A percentile compares a stretch with the other conserved stretches of the same genome.
These are phyloP conservation scores for Scheffersomyces titani DNA, from an alignment of 1,139 yeast genomes.

Conservation along the genomic window DNA sequence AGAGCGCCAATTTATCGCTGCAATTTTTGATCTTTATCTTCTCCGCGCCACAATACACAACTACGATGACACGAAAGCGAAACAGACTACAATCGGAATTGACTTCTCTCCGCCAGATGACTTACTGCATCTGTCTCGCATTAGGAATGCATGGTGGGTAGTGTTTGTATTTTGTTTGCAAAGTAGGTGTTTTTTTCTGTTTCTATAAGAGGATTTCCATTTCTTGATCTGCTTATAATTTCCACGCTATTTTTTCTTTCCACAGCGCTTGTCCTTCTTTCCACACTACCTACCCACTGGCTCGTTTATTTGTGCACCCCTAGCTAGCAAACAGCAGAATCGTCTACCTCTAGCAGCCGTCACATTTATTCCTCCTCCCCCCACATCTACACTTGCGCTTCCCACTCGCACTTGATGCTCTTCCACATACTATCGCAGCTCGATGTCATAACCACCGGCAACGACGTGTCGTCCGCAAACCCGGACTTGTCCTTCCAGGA, in stretches of 20 bases:
- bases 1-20: neutral
- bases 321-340: neutral
- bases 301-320: neutral
- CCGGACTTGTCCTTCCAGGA: constrained; percentile 47
- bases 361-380: neutral
- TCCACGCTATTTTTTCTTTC: neutral
- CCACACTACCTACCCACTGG: neutral
- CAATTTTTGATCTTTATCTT: neutral
- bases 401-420: neutral
- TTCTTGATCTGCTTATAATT: neutral
- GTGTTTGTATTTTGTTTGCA: neutral
- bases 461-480: neutral
- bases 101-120: neutral
- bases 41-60: neutral
- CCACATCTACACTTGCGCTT: neutral
- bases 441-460: neutral
- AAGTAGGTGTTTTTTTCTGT: neutral
- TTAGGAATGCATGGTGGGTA: neutral
- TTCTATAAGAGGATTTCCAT: neutral
- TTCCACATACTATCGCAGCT: neutral
- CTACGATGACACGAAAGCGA: neutral
- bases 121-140: neutral
- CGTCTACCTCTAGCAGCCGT: neutral
- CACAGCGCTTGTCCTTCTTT: neutral
- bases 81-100: neutral